Conservation (phyloP, 192 early-diverging fungal species). For the Coemansia sp. region DNA sequence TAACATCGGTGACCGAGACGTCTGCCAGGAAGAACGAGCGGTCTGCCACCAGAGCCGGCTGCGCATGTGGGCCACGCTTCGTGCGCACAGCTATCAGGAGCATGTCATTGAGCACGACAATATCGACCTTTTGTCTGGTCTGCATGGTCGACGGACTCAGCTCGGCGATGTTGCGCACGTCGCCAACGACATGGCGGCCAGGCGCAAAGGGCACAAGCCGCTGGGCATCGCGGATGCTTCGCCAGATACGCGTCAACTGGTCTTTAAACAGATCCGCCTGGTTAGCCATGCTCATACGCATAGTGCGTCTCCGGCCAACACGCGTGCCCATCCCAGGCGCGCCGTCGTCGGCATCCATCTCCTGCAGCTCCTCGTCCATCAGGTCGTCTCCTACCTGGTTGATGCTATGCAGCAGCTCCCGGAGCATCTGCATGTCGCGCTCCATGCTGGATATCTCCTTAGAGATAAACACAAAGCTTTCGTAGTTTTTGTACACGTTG, state of each 20-base stretch:
- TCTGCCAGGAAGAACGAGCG: slow-evolving; percentile 75
- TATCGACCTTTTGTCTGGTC: slow-evolving; percentile 69
- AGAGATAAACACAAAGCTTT: slow-evolving; percentile 71
- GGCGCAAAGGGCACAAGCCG: slow-evolving; percentile 66
- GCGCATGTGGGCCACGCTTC: slow-evolving; percentile 66
- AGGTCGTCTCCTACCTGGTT: slow-evolving; percentile 59
- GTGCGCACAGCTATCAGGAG: slow-evolving; percentile 76
- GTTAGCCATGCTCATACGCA: slow-evolving; percentile 55
- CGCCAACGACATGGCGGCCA: slow-evolving; percentile 69
- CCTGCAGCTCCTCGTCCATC: slow-evolving; percentile 44
- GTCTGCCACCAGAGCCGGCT: slow-evolving; percentile 74
- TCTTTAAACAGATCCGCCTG: slow-evolving; percentile 54
- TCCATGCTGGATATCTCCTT: slow-evolving; percentile 75
- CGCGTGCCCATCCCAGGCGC: background rate
- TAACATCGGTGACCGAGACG: slow-evolving; percentile 79
- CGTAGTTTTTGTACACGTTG: slow-evolving; percentile 73
- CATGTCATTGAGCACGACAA: slow-evolving; percentile 82
- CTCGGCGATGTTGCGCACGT: slow-evolving; percentile 70
- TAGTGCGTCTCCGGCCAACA: slow-evolving; percentile 45
- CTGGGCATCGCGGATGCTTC: slow-evolving; percentile 53
- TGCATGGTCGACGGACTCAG: slow-evolving; percentile 74
- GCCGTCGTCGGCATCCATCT: slow-evolving; percentile 19
- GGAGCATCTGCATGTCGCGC: slow-evolving; percentile 64
- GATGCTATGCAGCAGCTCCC: slow-evolving; percentile 60
- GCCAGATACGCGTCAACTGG: slow-evolving; percentile 51